A percentile compares a stretch with the other conserved stretches of the same genome.
Conservation (phyloP, 148 eudicot genomes). For the Heliamphora exappendiculata region DNA sequence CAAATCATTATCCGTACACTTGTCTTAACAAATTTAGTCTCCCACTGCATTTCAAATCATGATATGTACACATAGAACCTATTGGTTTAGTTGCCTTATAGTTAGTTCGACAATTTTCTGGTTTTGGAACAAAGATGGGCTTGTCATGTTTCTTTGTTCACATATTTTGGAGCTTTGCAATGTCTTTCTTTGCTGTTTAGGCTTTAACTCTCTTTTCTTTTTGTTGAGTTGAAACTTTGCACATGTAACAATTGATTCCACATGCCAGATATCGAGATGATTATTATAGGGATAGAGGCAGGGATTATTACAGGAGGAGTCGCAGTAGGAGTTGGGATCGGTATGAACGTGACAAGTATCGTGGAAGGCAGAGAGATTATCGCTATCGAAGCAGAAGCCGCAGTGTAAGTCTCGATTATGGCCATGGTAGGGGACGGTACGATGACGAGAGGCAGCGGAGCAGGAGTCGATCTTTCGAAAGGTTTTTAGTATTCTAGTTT, state of each 20-base stretch:
- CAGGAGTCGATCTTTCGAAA: slow-evolving; percentile 41
- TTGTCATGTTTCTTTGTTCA: background rate
- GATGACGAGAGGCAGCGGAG: slow-evolving; percentile 31
- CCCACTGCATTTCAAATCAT: background rate
- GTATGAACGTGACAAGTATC: slow-evolving; percentile 42
- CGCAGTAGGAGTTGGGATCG: slow-evolving; percentile 68
- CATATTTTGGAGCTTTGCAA: background rate
- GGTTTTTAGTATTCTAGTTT: slow-evolving; percentile 23
- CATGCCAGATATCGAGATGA: slow-evolving; percentile 46
- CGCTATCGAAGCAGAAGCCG: slow-evolving; percentile 61
- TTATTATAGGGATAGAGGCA: slow-evolving; percentile 34
- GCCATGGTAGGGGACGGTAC: slow-evolving; percentile 25
- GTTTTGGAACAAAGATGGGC: background rate
- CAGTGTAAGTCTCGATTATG: slow-evolving; percentile 46
- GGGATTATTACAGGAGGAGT: slow-evolving; percentile 37
- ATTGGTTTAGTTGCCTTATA: background rate
- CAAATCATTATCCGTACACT: too few relatives aligned
- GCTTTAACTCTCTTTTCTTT: background rate
- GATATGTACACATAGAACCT: background rate
- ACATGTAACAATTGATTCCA: background rate
- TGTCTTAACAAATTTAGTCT: background rate
- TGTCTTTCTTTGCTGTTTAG: background rate
- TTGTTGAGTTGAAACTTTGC: background rate
- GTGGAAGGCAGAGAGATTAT: slow-evolving; percentile 37
- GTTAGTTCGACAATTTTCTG: background rate